phyloP scores from a whole-genome alignment of 2,329 filamentous ascomycete species.

The Fusarium verrucosum region DNA sequence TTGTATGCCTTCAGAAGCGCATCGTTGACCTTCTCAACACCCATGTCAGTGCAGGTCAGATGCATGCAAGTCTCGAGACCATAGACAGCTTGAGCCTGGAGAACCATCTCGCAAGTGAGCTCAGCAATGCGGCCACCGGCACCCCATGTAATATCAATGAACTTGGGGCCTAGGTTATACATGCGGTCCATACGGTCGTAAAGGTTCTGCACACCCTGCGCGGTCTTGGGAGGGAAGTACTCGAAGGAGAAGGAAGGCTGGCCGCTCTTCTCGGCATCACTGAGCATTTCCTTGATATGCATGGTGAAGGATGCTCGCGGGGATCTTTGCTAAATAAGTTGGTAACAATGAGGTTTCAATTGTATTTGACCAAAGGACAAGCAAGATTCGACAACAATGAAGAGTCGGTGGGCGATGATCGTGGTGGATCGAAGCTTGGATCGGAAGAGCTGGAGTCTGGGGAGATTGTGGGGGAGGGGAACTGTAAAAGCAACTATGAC shows the following conservation, averaged over 20 bases:
- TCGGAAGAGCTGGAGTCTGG: conserved; percentile 19
- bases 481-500: conserved; percentile 17
- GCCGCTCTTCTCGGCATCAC: conserved; percentile 79
- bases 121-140: conserved; percentile 91
- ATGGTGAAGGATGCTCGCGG: conserved; percentile 63
- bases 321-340: background rate
- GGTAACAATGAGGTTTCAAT: background rate
- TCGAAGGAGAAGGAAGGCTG: conserved; percentile 97
- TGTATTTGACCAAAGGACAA: conserved; percentile 1
- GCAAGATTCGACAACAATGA: background rate
- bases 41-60: conserved; percentile 98
- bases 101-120: conserved; percentile 96
- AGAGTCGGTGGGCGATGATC: conserved; percentile 2
- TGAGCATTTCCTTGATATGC: conserved; percentile 95
- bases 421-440: conserved; percentile 28
- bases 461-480: conserved; percentile 29
- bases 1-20: conserved; percentile 90
- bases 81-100: conserved; percentile 92
- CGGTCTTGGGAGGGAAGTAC: conserved; percentile 98
- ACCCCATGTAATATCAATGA: conserved; percentile 99
- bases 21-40: conserved; percentile 86
- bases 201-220: conserved; percentile 96
- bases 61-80: conserved; percentile 99
- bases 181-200: conserved; percentile 99
- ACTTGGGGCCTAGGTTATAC: conserved; percentile 91